Conservation (phyloP, 495 filamentous ascomycete species). For the Letharia lupina region DNA sequence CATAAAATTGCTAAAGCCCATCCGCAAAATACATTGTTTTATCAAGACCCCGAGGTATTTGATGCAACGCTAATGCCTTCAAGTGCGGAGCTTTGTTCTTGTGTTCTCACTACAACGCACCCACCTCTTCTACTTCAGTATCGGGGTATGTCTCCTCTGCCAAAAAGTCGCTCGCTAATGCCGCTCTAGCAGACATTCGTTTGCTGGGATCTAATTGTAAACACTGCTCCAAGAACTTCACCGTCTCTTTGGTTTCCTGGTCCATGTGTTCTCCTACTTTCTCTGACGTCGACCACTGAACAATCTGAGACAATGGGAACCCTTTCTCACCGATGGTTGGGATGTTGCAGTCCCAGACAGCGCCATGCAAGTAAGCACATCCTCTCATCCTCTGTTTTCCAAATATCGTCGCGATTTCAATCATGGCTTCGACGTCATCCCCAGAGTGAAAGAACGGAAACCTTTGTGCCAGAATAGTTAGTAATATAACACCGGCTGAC, state of each 20-base stretch:
- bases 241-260: slow-evolving; percentile 54
- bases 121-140: slow-evolving; percentile 40
- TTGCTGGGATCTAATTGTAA: slow-evolving; percentile 63
- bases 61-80: slow-evolving; percentile 6
- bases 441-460: slow-evolving; percentile 98
- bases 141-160: slow-evolving; percentile 21
- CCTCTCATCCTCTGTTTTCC: slow-evolving; percentile 73
- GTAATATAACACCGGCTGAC: slow-evolving; percentile 88
- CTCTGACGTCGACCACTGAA: slow-evolving; percentile 77
- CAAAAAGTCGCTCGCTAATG: slow-evolving; percentile 36
- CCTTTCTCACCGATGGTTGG: slow-evolving; percentile 80
- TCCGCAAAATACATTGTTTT: not conserved
- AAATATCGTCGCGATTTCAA: slow-evolving; percentile 94
- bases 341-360: slow-evolving; percentile 82
- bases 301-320: slow-evolving; percentile 81
- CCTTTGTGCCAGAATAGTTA: slow-evolving; percentile 79
- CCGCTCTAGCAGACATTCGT: slow-evolving; percentile 65
- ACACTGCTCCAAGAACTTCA: slow-evolving; percentile 57
- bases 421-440: slow-evolving; percentile 93
- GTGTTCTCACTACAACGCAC: slow-evolving; percentile 31
- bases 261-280: slow-evolving; percentile 41
- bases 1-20: not conserved
- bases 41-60: slow-evolving; percentile 4
- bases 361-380: slow-evolving; percentile 74
- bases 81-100: not conserved